Percentiles rank a stretch among this genome's conserved stretches.
Evolutionary conservation across 108 stramenopile genomes (phyloP).

Genomic region (Nitzschia sp.): DNA sequence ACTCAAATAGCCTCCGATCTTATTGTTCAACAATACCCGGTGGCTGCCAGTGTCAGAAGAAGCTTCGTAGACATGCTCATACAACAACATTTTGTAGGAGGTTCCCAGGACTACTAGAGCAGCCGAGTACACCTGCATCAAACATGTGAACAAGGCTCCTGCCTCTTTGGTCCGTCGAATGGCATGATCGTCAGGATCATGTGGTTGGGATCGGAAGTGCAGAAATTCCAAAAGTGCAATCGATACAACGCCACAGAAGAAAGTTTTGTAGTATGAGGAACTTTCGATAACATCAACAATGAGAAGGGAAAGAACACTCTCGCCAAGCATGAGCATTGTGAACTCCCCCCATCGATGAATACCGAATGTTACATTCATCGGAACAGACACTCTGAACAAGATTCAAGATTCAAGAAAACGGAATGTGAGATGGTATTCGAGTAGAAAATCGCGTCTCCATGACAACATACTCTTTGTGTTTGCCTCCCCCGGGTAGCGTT

Average conservation of each 20-base stretch:
- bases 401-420: background rate
- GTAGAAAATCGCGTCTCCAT: background rate
- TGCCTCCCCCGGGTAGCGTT: background rate
- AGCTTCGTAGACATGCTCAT: constrained; percentile 28
- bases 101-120: constrained; percentile 48
- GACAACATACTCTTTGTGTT: constrained; percentile 1
- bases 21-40: constrained; percentile 8
- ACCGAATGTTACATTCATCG: constrained; percentile 59
- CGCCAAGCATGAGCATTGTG: constrained; percentile 76
- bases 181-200: constrained; percentile 50
- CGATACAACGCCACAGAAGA: constrained; percentile 46
- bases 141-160: constrained; percentile 23
- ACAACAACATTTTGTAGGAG: constrained; percentile 51
- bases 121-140: constrained; percentile 38
- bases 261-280: constrained; percentile 38
- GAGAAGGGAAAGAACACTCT: constrained; percentile 54
- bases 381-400: constrained; percentile 34
- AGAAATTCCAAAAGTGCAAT: constrained; percentile 47
- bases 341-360: constrained; percentile 80
- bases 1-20: background rate
- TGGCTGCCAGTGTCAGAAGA: constrained; percentile 5
- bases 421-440: background rate
- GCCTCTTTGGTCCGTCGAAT: constrained; percentile 34
- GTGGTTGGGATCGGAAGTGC: constrained; percentile 56
- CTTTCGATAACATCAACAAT: constrained; percentile 44